A percentile compares a stretch with the other conserved stretches of the same genome.
Evolutionary conservation across 257 asterid genomes (phyloP).

Genomic region (Gentiana dahurica): DNA sequence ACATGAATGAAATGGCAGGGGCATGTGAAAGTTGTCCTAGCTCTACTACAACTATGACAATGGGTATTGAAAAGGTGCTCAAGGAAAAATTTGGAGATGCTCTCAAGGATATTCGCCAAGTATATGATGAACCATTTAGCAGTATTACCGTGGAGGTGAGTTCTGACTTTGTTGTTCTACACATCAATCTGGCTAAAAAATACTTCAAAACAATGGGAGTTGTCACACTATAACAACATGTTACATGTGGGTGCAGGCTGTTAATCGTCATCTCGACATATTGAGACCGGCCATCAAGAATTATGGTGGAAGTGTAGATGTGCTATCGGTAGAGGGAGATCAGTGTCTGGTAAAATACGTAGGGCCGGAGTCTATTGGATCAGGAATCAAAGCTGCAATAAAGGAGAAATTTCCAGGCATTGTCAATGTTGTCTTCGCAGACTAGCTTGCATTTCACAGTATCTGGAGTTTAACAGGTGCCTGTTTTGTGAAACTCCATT

Average conservation of each 20-base stretch:
- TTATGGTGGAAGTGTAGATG: slow-evolving; percentile 77
- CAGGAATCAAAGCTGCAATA: slow-evolving; percentile 87
- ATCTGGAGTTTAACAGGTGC: neutral
- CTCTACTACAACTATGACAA: slow-evolving; percentile 83
- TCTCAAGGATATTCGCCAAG: slow-evolving; percentile 70
- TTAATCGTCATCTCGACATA: slow-evolving; percentile 63
- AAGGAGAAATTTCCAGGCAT: slow-evolving; percentile 87
- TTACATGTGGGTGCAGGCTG: slow-evolving; percentile 39
- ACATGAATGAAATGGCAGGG: slow-evolving; percentile 24
- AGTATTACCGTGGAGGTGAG: slow-evolving; percentile 60
- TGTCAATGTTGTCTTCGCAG: slow-evolving; percentile 47
- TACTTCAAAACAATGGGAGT: no score
- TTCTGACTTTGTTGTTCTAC: neutral
- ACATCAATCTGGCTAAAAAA: neutral
- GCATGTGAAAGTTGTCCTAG: slow-evolving; percentile 91
- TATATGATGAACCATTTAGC: slow-evolving; percentile 29
- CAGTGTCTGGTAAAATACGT: slow-evolving; percentile 52
- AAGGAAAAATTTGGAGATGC: slow-evolving; percentile 88
- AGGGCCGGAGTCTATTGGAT: slow-evolving; percentile 82
- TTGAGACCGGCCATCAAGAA: slow-evolving; percentile 86
- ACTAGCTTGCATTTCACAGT: slow-evolving; percentile 14
- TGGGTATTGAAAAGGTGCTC: slow-evolving; percentile 85
- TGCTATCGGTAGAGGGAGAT: slow-evolving; percentile 52
- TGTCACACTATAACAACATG: neutral
- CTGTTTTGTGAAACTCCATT: neutral